These are phyloP conservation scores for Alliaria petiolata DNA, from an alignment of 345 rosid genomes.

Conservation along the genomic window DNA sequence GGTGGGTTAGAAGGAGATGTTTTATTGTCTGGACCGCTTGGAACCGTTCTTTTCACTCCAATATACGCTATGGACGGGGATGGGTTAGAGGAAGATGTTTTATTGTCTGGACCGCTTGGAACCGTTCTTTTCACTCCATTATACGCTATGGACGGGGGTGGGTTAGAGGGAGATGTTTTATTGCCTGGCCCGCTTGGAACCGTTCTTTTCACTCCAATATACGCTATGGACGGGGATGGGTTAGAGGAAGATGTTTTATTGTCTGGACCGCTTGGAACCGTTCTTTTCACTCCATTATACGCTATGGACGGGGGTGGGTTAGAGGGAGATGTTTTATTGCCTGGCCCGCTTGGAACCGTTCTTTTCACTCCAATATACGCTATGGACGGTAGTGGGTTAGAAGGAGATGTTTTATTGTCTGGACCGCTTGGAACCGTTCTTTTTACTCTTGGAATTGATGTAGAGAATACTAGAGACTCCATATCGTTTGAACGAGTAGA, in stretches of 20 bases:
- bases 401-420: neutral
- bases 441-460: no score
- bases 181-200: neutral
- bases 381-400: neutral
- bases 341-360: neutral
- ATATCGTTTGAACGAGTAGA: neutral
- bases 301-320: no score
- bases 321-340: neutral
- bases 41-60: neutral
- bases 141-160: neutral
- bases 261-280: neutral
- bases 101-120: neutral
- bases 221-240: neutral
- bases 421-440: neutral
- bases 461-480: neutral
- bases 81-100: neutral
- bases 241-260: neutral
- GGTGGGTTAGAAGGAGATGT: neutral
- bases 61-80: neutral
- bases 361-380: neutral
- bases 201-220: neutral
- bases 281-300: neutral
- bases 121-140: neutral
- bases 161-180: neutral
- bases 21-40: neutral